A percentile compares a stretch with the other conserved stretches of the same genome.
phyloP scores from a whole-genome alignment of 2,329 filamentous ascomycete species.

The Aspergillus sclerotialis region DNA sequence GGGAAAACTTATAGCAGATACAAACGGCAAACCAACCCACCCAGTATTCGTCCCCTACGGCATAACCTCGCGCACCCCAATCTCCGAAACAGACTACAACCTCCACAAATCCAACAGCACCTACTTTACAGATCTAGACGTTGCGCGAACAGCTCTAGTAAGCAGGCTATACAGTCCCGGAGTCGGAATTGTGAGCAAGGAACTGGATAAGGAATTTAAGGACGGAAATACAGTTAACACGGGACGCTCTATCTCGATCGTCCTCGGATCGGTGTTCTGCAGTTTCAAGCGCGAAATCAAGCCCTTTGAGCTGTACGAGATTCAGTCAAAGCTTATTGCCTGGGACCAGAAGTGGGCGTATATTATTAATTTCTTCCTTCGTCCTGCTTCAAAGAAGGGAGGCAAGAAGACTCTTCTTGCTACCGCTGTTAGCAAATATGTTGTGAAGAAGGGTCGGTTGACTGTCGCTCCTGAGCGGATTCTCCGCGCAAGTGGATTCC shows the following conservation, averaged over 20 bases:
- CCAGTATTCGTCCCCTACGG: conserved; percentile 68
- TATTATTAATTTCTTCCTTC: conserved; percentile 66
- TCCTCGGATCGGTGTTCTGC: conserved; percentile 66
- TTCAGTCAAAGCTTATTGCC: conserved; percentile 62
- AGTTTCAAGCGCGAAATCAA: conserved; percentile 68
- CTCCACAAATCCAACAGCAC: conserved; percentile 77
- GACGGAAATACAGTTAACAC: conserved; percentile 45
- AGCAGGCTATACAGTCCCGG: conserved; percentile 59
- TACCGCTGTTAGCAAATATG: conserved; percentile 70
- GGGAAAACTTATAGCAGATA: conserved; percentile 26
- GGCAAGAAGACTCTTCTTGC: conserved; percentile 60
- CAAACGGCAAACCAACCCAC: conserved; percentile 36
- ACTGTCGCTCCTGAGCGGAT: conserved; percentile 78
- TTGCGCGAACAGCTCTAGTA: conserved; percentile 73
- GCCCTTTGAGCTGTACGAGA: conserved; percentile 62
- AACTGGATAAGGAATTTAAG: conserved; percentile 51
- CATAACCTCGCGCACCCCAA: conserved; percentile 58
- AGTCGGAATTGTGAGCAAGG: conserved; percentile 45
- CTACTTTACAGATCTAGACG: conserved; percentile 81
- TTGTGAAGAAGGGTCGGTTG: conserved; percentile 72
- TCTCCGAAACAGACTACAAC: conserved; percentile 81
- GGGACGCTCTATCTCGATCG: conserved; percentile 50
- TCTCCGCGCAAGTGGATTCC: conserved; percentile 62
- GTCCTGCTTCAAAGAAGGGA: conserved; percentile 37
- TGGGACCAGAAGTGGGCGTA: conserved; percentile 84